Conservation (phyloP, 495 filamentous ascomycete species). For the Daldinia concentrica region DNA sequence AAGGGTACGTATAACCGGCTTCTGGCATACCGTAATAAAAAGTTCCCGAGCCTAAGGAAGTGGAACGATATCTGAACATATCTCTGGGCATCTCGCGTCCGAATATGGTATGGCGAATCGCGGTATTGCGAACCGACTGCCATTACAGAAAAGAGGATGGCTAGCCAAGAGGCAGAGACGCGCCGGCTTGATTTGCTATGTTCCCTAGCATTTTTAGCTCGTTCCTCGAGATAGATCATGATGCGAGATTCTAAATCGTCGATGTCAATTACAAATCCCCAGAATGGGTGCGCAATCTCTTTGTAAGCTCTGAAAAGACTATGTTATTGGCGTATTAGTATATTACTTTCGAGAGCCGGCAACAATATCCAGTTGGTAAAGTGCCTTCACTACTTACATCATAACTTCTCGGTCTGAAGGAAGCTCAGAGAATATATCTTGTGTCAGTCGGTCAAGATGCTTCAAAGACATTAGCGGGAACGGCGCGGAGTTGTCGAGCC, state of each 20-base stretch:
- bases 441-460: constrained; percentile 73
- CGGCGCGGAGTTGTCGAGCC: constrained; percentile 83
- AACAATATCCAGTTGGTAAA: constrained; percentile 21
- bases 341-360: not conserved
- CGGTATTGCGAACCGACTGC: constrained; percentile 86
- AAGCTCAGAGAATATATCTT: constrained; percentile 74
- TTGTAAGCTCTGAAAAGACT: constrained; percentile 78
- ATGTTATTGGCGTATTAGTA: constrained; percentile 12
- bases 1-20: not conserved
- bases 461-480: constrained; percentile 83
- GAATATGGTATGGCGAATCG: constrained; percentile 67
- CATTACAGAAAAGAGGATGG: constrained; percentile 79
- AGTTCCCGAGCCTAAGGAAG: constrained; percentile 63
- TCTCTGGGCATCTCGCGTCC: constrained; percentile 61
- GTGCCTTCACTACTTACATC: constrained; percentile 50
- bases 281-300: constrained; percentile 80
- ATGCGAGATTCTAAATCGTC: constrained; percentile 71
- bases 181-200: constrained; percentile 58
- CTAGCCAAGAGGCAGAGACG: constrained; percentile 73
- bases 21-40: constrained; percentile 54
- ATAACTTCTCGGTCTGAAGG: constrained; percentile 68
- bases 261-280: constrained; percentile 79
- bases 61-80: constrained; percentile 67
- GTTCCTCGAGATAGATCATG: constrained; percentile 71
- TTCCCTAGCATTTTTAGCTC: constrained; percentile 63